Conservation (phyloP, 805 yeast genomes). For the Candida mattraensis region DNA sequence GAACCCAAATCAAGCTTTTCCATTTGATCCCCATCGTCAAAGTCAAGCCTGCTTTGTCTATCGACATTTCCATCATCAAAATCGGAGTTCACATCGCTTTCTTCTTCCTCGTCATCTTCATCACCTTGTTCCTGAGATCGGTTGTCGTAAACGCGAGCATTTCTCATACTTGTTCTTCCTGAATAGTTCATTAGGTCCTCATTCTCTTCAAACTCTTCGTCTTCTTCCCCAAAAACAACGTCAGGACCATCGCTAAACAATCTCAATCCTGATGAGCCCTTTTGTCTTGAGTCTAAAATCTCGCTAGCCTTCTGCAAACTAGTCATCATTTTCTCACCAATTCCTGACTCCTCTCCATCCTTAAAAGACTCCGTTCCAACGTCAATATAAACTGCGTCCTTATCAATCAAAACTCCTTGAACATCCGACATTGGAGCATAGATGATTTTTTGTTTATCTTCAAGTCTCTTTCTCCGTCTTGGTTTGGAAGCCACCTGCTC, state of each 20-base stretch:
- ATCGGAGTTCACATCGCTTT: conserved; percentile 40
- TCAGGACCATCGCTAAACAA: conserved; percentile 56
- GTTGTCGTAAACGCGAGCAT: conserved; percentile 57
- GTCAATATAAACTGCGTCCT: conserved; percentile 95
- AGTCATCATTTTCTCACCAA: conserved; percentile 85
- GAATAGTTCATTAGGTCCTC: conserved; percentile 38
- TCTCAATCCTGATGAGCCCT: conserved; percentile 64
- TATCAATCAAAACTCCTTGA: conserved; percentile 97
- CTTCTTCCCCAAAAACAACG: conserved; percentile 39
- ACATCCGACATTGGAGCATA: conserved; percentile 99
- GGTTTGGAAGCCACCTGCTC: conserved; percentile 48
- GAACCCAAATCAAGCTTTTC: conserved; percentile 43
- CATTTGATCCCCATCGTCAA: background rate
- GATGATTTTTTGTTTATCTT: conserved; percentile 88
- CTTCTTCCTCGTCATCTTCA: conserved; percentile 45
- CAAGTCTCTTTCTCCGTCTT: conserved; percentile 82
- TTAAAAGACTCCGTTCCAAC: conserved; percentile 45
- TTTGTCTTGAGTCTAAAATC: conserved; percentile 41
- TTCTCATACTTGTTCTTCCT: conserved; percentile 69
- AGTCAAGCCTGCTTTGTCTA: conserved; percentile 31
- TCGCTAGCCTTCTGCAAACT: conserved; percentile 70
- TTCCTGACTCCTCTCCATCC: conserved; percentile 50
- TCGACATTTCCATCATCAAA: conserved; percentile 41
- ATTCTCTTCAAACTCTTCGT: conserved; percentile 39
- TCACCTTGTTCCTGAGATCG: conserved; percentile 46